These are phyloP conservation scores for Fragaria vesca DNA, from an alignment of 306 rosid species.

Conservation along the genomic window DNA sequence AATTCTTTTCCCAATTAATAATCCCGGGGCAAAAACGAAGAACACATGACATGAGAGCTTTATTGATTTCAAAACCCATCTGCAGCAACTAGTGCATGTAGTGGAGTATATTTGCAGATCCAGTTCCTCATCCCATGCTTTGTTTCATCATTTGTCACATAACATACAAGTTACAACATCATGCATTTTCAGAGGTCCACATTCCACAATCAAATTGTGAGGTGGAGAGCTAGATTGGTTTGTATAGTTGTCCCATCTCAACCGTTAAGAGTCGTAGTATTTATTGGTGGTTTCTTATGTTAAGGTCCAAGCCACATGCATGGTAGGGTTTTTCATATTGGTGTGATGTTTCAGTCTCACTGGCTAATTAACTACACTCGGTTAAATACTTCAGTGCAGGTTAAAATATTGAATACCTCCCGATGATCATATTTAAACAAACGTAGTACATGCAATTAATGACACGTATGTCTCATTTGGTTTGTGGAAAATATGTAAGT, in stretches of 20 bases:
- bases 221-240: not conserved
- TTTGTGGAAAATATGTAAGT: too few relatives aligned
- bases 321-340: not conserved
- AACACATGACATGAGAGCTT: not conserved
- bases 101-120: not conserved
- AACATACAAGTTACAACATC: not conserved
- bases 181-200: not conserved
- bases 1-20: not conserved
- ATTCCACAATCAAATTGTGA: not conserved
- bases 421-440: not conserved
- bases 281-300: not conserved
- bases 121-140: not conserved
- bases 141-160: not conserved
- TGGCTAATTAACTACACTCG: not conserved
- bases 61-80: not conserved
- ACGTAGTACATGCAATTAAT: too few relatives aligned
- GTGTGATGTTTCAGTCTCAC: not conserved
- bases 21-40: not conserved
- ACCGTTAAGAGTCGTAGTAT: not conserved
- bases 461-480: too few relatives aligned
- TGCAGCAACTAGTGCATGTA: not conserved
- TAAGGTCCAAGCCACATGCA: not conserved
- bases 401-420: not conserved
- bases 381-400: not conserved
- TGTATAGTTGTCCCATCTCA: not conserved